Conservation (phyloP, 306 rosid genomes). For the Begonia peltatifolia region DNA sequence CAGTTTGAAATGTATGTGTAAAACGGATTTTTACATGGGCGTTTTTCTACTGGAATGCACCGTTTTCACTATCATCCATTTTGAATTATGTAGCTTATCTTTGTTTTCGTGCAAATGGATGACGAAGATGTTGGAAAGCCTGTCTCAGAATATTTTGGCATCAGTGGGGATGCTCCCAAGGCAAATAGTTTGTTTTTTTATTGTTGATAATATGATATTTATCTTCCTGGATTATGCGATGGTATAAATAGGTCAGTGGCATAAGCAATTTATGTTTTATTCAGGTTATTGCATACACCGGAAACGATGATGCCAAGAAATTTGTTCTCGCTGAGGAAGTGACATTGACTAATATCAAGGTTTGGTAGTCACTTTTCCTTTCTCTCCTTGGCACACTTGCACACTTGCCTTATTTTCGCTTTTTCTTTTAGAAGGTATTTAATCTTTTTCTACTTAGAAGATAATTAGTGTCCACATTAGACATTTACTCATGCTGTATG, state of each 20-base stretch:
- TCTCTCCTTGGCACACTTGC: not conserved
- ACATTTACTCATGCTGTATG: not conserved
- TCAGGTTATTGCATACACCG: conserved; percentile 77
- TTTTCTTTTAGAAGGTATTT: not conserved
- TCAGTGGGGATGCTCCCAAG: conserved; percentile 57
- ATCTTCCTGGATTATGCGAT: not conserved
- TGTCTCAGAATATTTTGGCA: conserved; percentile 84
- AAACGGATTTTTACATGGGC: not conserved
- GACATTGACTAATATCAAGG: conserved; percentile 62
- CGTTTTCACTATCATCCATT: no score
- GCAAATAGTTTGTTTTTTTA: conserved; percentile 24
- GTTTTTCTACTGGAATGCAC: conserved; percentile 2
- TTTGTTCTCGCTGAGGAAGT: conserved; percentile 62
- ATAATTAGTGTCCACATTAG: no score
- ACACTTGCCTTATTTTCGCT: not conserved
- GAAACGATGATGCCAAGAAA: conserved; percentile 79
- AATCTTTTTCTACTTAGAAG: not conserved
- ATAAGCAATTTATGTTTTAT: conserved; percentile 5
- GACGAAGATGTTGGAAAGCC: conserved; percentile 88
- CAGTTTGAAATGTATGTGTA: not conserved
- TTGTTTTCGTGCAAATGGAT: conserved; percentile 67
- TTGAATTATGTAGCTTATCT: conserved; percentile 54
- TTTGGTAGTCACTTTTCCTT: conserved; percentile 12
- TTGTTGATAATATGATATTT: not conserved
- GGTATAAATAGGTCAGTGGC: conserved; percentile 3